Conservation (phyloP, 2,329 filamentous ascomycete species). For the Colletotrichum karsti region DNA sequence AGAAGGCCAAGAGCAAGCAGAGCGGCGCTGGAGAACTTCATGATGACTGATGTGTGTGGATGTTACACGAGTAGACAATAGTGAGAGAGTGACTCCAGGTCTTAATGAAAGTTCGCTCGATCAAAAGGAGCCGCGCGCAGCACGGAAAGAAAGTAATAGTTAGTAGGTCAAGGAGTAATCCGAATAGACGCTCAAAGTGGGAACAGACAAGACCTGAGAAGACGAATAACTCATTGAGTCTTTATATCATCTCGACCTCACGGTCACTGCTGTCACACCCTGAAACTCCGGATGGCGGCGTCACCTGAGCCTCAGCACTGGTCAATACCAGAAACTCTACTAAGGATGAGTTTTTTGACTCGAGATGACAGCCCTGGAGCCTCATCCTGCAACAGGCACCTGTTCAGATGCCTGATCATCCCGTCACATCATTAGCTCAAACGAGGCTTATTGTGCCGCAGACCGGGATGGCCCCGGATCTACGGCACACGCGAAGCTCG, state of each 20-base stretch:
- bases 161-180: background rate
- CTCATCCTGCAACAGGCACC: conserved; percentile 1
- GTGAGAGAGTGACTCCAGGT: conserved; percentile 20
- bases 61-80: background rate
- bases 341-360: conserved; percentile 13
- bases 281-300: conserved; percentile 27
- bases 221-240: background rate
- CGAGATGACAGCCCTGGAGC: conserved; percentile 22
- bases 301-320: background rate
- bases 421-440: conserved; percentile 23
- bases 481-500: background rate
- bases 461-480: conserved; percentile 10
- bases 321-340: background rate
- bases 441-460: conserved; percentile 17
- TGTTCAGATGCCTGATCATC: conserved; percentile 27
- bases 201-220: fast-evolving
- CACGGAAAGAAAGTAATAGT: conserved; percentile 15
- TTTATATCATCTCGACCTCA: background rate
- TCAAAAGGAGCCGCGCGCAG: conserved; percentile 23
- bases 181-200: background rate
- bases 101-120: background rate
- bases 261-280: conserved; percentile 9
- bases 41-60: background rate
- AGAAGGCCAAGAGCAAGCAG: conserved; percentile 11
- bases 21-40: conserved; percentile 23